phyloP scores from a whole-genome alignment of 2,329 filamentous ascomycete species.

The Reticulascus tulasneorum region DNA sequence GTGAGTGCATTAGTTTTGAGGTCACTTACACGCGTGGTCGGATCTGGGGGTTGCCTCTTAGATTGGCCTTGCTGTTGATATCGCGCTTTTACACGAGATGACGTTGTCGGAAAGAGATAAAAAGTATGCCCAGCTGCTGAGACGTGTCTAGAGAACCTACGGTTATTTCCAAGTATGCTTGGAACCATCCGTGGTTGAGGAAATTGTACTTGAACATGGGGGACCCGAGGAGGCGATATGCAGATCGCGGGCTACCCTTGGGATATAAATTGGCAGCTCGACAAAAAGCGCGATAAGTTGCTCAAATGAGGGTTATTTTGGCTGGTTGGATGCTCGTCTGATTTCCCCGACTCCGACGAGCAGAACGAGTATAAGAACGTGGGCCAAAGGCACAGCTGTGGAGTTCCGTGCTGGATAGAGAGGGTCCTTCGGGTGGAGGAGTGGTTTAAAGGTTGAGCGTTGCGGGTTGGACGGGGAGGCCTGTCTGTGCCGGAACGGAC shows the following conservation, averaged over 20 bases:
- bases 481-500: conserved; percentile 14
- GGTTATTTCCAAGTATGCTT: background rate
- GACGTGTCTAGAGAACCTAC: too few species aligned
- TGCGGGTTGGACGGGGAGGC: conserved; percentile 14
- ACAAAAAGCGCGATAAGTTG: conserved; percentile 1
- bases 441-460: conserved; percentile 17
- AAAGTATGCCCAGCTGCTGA: background rate
- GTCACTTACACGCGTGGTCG: conserved; percentile 13
- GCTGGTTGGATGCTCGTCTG: conserved; percentile 28
- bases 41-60: conserved; percentile 3
- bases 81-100: conserved; percentile 1
- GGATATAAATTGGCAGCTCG: background rate
- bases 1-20: background rate
- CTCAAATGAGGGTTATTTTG: conserved; percentile 1
- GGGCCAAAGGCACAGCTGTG: conserved; percentile 32
- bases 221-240: conserved; percentile 12
- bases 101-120: conserved; percentile 3
- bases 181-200: conserved; percentile 2
- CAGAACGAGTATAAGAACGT: conserved; percentile 64
- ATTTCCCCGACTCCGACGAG: conserved; percentile 41
- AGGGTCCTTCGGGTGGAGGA: conserved; percentile 27
- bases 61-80: conserved; percentile 7
- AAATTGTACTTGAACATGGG: conserved; percentile 2
- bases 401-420: conserved; percentile 25
- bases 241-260: conserved; percentile 11